phyloP scores from a whole-genome alignment of 805 yeast genomes.

The Metschnikowia aberdeeniae region DNA sequence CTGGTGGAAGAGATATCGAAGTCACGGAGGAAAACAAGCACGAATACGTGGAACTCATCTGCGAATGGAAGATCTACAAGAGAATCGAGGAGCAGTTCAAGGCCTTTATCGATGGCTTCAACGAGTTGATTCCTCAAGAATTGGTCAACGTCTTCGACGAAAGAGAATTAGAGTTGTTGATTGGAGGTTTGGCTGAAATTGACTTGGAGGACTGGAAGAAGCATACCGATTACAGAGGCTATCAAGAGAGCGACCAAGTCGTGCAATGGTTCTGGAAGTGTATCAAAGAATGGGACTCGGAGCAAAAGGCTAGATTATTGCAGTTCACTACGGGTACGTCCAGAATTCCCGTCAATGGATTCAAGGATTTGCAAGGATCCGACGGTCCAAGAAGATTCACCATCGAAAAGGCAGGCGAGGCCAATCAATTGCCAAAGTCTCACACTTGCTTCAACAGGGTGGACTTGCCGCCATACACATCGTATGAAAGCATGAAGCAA shows the following conservation, averaged over 20 bases:
- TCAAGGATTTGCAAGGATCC: conserved; percentile 96
- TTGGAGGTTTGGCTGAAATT: conserved; percentile 97
- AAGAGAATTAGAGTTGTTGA: conserved; percentile 90
- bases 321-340: conserved; percentile 99
- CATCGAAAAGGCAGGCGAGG: conserved; percentile 95
- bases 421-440: conserved; percentile 89
- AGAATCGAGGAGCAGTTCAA: conserved; percentile 94
- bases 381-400: conserved; percentile 99
- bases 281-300: conserved; percentile 90
- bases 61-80: conserved; percentile 93
- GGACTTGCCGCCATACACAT: conserved; percentile 90
- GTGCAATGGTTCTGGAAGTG: conserved; percentile 99
- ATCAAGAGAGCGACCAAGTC: conserved; percentile 93
- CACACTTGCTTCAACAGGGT: conserved; percentile 99
- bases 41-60: conserved; percentile 89
- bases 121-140: conserved; percentile 96
- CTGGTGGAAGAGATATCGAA: conserved; percentile 81
- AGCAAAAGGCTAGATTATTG: conserved; percentile 89
- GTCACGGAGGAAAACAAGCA: conserved; percentile 86
- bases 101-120: conserved; percentile 95
- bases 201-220: conserved; percentile 99
- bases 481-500: conserved; percentile 78
- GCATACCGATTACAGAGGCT: conserved; percentile 98
- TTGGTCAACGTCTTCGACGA: conserved; percentile 95
- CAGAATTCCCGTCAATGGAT: conserved; percentile 97